Conservation (phyloP, 768 basidiomycete species). For the Boletus eberwhitei region DNA sequence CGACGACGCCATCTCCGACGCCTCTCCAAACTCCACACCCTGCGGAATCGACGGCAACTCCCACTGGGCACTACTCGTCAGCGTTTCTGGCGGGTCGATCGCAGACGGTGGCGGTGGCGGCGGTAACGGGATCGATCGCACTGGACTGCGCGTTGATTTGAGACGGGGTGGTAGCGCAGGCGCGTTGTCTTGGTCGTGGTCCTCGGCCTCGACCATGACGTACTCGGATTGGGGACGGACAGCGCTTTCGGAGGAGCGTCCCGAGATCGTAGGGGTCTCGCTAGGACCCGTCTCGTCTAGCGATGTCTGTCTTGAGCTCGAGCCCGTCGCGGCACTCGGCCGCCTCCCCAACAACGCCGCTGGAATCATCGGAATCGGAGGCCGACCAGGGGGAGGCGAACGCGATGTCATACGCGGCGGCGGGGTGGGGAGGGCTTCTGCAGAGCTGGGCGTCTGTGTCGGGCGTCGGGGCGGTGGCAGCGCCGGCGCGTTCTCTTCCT, state of each 20-base stretch:
- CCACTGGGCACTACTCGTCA: conserved; percentile 52
- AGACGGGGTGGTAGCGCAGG: conserved; percentile 42
- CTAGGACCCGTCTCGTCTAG: conserved; percentile 24
- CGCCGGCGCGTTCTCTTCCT: conserved; percentile 45
- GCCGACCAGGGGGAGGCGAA: conserved; percentile 35
- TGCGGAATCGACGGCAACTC: conserved; percentile 62
- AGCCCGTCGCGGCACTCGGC: conserved; percentile 33
- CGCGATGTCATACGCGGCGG: conserved; percentile 40
- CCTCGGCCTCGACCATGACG: conserved; percentile 58
- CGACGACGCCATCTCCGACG: conserved; percentile 42
- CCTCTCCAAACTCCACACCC: conserved; percentile 49
- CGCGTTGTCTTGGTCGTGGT: conserved; percentile 33
- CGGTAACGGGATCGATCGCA: conserved; percentile 28
- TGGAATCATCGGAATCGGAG: conserved; percentile 36
- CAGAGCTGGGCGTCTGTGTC: conserved; percentile 20
- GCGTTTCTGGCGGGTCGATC: conserved; percentile 31
- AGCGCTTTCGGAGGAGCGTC: not conserved
- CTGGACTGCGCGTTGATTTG: conserved; percentile 27
- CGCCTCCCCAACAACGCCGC: conserved; percentile 33
- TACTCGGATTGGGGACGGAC: conserved; percentile 45
- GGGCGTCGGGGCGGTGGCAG: conserved; percentile 51
- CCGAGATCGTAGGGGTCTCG: conserved; percentile 4
- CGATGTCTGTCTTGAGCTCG: conserved; percentile 40
- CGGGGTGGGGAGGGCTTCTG: conserved; percentile 41
- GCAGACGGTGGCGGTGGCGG: conserved; percentile 39